Evolutionary conservation across 768 basidiomycete species (phyloP).

Genomic region (Coprinopsis strossmayeri): DNA sequence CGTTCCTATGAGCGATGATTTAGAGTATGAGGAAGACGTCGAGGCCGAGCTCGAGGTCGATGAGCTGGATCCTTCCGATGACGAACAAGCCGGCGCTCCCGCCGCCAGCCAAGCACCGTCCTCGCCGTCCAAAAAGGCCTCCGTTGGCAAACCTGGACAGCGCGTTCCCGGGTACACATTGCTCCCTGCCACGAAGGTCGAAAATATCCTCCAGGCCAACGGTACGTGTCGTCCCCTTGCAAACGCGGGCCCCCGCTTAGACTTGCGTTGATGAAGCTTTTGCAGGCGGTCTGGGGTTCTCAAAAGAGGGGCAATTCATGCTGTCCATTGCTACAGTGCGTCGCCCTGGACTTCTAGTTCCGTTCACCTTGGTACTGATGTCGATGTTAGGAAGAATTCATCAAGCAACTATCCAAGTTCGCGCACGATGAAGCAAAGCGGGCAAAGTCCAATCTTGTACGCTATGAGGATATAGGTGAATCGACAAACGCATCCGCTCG

Average conservation of each 20-base stretch:
- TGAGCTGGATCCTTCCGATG: slow-evolving; percentile 52
- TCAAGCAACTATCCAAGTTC: slow-evolving; percentile 66
- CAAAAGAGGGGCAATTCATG: slow-evolving; percentile 70
- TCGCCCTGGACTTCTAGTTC: slow-evolving; percentile 5
- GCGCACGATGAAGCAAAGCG: slow-evolving; percentile 58
- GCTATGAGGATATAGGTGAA: slow-evolving; percentile 75
- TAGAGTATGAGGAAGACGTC: slow-evolving; percentile 36
- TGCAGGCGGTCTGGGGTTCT: slow-evolving; percentile 55
- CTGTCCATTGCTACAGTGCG: slow-evolving; percentile 72
- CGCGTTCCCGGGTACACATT: slow-evolving; percentile 62
- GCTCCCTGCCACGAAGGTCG: slow-evolving; percentile 59
- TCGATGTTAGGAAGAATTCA: slow-evolving; percentile 68
- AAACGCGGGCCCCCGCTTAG: slow-evolving; percentile 21
- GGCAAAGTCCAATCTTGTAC: slow-evolving; percentile 50
- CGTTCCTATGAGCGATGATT: slow-evolving; percentile 13
- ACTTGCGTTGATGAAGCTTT: no score
- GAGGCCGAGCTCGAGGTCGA: slow-evolving; percentile 64
- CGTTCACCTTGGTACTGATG: slow-evolving; percentile 9
- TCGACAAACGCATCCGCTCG: slow-evolving; percentile 8
- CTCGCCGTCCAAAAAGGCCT: slow-evolving; percentile 18
- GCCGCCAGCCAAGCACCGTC: slow-evolving; percentile 3
- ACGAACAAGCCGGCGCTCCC: slow-evolving; percentile 20
- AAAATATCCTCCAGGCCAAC: slow-evolving; percentile 76
- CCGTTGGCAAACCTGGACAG: slow-evolving; percentile 21
- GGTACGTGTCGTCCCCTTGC: slow-evolving; percentile 34